These are phyloP conservation scores for Botrytis pseudocinerea DNA, from an alignment of 2,329 filamentous ascomycete genomes.

Conservation along the genomic window DNA sequence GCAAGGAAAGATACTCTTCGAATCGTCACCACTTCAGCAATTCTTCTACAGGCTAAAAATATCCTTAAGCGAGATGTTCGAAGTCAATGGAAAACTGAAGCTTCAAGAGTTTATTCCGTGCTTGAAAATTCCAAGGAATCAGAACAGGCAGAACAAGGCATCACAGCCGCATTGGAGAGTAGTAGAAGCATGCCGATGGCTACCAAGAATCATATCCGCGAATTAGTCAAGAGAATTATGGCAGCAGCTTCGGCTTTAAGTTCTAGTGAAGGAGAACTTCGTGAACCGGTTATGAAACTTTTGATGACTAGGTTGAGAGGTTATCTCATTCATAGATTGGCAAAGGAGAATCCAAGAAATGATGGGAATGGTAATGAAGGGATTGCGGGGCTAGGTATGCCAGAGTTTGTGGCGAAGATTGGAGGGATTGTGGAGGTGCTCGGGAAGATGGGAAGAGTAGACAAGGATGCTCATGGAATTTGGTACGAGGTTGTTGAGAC, in stretches of 20 bases:
- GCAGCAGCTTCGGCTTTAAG: slow-evolving; percentile 29
- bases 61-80: slow-evolving; percentile 79
- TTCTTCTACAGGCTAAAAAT: slow-evolving; percentile 79
- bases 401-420: slow-evolving; percentile 71
- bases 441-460: slow-evolving; percentile 63
- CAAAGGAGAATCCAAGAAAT: slow-evolving; percentile 60
- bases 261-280: slow-evolving; percentile 40
- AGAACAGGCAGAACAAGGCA: slow-evolving; percentile 55
- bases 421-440: slow-evolving; percentile 69
- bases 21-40: slow-evolving; percentile 71
- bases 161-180: slow-evolving; percentile 62
- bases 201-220: slow-evolving; percentile 59
- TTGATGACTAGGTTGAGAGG: slow-evolving; percentile 66
- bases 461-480: slow-evolving; percentile 64
- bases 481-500: slow-evolving; percentile 62
- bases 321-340: slow-evolving; percentile 65
- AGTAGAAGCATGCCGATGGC: slow-evolving; percentile 65
- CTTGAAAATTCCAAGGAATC: slow-evolving; percentile 57
- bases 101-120: slow-evolving; percentile 67
- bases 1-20: slow-evolving; percentile 59
- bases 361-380: slow-evolving; percentile 60
- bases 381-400: slow-evolving; percentile 68
- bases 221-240: slow-evolving; percentile 58
- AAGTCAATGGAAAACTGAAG: slow-evolving; percentile 74
- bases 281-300: slow-evolving; percentile 62